Evolutionary conservation across 805 yeast genomes (phyloP), one percentile per base, ranked within the genome.

Genomic region (Martiniozyma abietophila): DNA sequence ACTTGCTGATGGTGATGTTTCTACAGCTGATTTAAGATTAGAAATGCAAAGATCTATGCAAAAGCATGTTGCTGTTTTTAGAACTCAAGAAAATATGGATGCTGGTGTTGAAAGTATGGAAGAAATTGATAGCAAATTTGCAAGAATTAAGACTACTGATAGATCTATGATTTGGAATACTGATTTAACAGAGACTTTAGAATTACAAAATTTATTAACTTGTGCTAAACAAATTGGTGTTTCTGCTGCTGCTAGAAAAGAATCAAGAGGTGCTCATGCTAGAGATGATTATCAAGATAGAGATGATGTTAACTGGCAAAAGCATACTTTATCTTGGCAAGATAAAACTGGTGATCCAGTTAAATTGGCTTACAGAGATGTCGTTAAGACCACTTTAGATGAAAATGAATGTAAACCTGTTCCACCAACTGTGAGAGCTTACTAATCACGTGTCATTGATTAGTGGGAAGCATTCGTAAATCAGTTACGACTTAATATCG

Each of bases 161-260:
- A 78, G 96, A 67, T 85, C 96, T 11, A 85, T 92, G 96, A 88
- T 89, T 56, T 89, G 98, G 98, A 89, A 89, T 73, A 79, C 95
- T 32, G 98, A 89, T 61, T 69, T 89, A 57, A 94, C 88, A 34
- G 98, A 89, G 69, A 83, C 97, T 36, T 70, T 92, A 51, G 98
- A 89, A 65, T 71, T 89, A 59, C 96, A 88, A 64, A 89, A 89
- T 78, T 73, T 89, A 71, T 72, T 89, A 60, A 88, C 97, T 33
- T 85, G 96, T 71, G 97, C 97, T 42, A 76, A 80, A 45, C 98
- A 92, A 71, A 88, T 96, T 34, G 97, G 97, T 22, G 67, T 66
- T 46, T 74, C 94, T 43, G 98, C 98, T 34, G 86, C 92, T 43
- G 94, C 85, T 38, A 84, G 98, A 72, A 79, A 71, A 54, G 98